Conservation (phyloP, 2,329 filamentous ascomycete genomes). For the Colletotrichum echinochloae region DNA sequence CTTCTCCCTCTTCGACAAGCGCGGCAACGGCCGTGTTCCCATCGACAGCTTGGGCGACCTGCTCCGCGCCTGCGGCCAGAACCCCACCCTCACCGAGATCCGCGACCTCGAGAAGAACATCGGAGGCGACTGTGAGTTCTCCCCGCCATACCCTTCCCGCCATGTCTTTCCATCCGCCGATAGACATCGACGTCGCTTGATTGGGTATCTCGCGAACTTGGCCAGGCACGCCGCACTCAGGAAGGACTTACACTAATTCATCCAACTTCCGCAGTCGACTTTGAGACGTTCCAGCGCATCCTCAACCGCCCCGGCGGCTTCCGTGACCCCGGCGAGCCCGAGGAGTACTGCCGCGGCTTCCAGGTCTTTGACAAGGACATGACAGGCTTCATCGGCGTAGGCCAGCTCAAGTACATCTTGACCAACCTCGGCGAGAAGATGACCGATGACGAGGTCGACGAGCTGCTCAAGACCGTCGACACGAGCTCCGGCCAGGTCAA, state of each 20-base stretch:
- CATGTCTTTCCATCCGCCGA: background rate
- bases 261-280: constrained; percentile 78
- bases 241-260: background rate
- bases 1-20: constrained; percentile 99
- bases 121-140: constrained; percentile 86
- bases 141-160: too few species aligned
- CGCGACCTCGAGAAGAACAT: constrained; percentile 90
- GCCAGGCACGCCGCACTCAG: background rate
- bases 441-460: constrained; percentile 98
- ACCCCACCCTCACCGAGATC: constrained; percentile 95
- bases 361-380: constrained; percentile 99
- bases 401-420: constrained; percentile 96
- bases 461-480: constrained; percentile 97
- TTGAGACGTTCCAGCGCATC: constrained; percentile 95
- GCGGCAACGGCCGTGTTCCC: constrained; percentile 91
- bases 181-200: background rate
- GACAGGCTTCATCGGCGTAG: constrained; percentile 97
- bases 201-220: background rate
- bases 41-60: constrained; percentile 91
- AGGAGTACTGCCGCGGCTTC: constrained; percentile 98
- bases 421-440: constrained; percentile 99
- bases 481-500: constrained; percentile 97
- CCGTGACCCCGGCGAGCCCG: constrained; percentile 96
- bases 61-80: constrained; percentile 96
- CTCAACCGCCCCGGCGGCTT: constrained; percentile 98